These are phyloP conservation scores for Linderniella brevidens DNA, from an alignment of 257 asterid species.

Conservation along the genomic window DNA sequence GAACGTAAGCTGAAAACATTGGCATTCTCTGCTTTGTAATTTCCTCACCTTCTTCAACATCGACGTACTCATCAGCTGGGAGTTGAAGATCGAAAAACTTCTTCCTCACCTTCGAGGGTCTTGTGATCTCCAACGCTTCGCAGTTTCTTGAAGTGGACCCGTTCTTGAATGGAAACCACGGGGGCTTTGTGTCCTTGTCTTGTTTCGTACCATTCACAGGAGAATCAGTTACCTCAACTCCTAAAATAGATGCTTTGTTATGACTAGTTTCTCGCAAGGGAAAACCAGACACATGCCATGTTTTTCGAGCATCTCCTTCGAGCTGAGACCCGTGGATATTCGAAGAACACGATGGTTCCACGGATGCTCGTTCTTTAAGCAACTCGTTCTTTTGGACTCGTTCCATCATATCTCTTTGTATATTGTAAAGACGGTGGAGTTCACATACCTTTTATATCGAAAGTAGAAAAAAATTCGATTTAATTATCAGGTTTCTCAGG, in stretches of 20 bases:
- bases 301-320: conserved; percentile 39
- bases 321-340: conserved; percentile 49
- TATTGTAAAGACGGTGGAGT: conserved; percentile 81
- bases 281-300: conserved; percentile 25
- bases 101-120: conserved; percentile 74
- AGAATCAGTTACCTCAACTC: conserved; percentile 23
- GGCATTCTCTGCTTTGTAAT: conserved; percentile 11
- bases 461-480: neutral
- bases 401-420: conserved; percentile 96
- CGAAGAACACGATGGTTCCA: conserved; percentile 77
- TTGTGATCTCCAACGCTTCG: conserved; percentile 39
- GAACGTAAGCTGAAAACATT: too few relatives aligned
- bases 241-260: conserved; percentile 26
- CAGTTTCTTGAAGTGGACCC: conserved; percentile 34
- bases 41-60: conserved; percentile 46
- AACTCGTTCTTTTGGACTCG: conserved; percentile 36
- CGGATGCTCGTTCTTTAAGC: conserved; percentile 25
- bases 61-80: conserved; percentile 71
- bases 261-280: conserved; percentile 36
- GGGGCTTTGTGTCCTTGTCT: conserved; percentile 22
- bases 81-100: conserved; percentile 70
- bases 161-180: conserved; percentile 25
- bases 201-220: conserved; percentile 40
- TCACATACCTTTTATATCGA: conserved; percentile 47
- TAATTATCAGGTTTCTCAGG: conserved; percentile 12